phyloP scores from a whole-genome alignment of 1,284 basidiomycete species.

The Trametes hirsuta region DNA sequence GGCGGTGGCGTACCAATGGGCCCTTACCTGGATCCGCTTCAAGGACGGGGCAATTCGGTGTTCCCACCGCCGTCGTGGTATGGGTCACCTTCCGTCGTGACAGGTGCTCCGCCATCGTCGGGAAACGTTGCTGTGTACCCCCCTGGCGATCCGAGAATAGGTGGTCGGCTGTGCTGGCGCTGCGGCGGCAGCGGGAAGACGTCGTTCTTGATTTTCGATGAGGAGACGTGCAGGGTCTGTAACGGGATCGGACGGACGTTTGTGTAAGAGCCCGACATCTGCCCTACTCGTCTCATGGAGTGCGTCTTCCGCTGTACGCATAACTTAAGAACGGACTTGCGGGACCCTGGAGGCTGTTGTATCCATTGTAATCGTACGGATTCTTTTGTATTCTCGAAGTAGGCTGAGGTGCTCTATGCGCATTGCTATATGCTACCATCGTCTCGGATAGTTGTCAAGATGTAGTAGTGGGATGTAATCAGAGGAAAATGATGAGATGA shows the following conservation, averaged over 20 bases:
- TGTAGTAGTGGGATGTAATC: too few species aligned
- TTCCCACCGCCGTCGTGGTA: constrained; percentile 23
- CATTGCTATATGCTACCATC: too few species aligned
- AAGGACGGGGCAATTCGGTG: not conserved
- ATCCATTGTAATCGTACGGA: too few species aligned
- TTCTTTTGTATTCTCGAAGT: too few species aligned
- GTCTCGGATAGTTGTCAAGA: too few species aligned
- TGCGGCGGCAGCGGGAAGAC: constrained; percentile 63
- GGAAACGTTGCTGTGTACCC: constrained; percentile 48
- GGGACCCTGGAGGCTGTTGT: too few species aligned
- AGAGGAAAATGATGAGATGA: too few species aligned
- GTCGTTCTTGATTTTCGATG: constrained; percentile 59
- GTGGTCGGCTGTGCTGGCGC: constrained; percentile 65
- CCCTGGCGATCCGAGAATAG: constrained; percentile 73
- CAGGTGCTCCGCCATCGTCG: constrained; percentile 35
- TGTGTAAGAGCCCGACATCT: constrained; percentile 1
- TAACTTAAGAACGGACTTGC: too few species aligned
- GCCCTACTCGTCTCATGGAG: too few species aligned
- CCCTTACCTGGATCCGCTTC: constrained; percentile 28
- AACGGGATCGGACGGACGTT: constrained; percentile 62
- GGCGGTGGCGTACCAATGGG: constrained; percentile 30
- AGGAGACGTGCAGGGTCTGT: constrained; percentile 52
- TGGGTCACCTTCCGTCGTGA: not conserved
- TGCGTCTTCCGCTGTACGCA: too few species aligned
- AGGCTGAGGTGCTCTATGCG: too few species aligned